Base-by-base conservation (phyloP, 2,329 filamentous ascomycete genomes). In the Cladorrhinum sp. region DNA sequence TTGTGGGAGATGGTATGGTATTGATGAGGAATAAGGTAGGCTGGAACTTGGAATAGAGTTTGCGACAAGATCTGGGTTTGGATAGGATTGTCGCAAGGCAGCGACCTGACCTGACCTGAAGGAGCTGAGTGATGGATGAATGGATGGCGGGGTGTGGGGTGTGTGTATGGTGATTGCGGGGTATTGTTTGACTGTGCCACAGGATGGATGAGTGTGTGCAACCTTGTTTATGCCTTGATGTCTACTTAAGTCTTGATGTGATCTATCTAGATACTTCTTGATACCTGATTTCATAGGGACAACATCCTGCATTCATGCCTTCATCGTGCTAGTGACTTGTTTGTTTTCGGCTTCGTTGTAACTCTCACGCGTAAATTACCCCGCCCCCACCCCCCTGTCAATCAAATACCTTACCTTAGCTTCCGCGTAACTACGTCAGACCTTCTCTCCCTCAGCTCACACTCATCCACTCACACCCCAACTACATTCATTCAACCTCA, bases 401-500 rank as follows among this genome's bases (percentile, higher is more conserved):
- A 7, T 42, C 16, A 42, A 42, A 42, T 42, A 42, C 36, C 42
- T 46, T 46, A 46, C n/a, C 42, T 46, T 46, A 46, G 42, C n/a
- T 46, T 16, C 42, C 16, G 3, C 6, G 42, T 3, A 57, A 21
- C 46, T 52, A 62, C 57, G 60, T 62, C 60, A 62, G 54, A 56
- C 54, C 33, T 16, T 55, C 33, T 55, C n/a, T 30, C 30, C 33
- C 53, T 55, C 30, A 48, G 12, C 36, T 21, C 42, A 46, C n/a
- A n/a, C 36, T 16, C 36, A 16, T n/a, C 42, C 7, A 46, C 42
- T 8, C 2, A 46, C 42, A 18, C 10, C 6, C 3, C n/a, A 7
- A 46, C n/a, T 16, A 20, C 18, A 18, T 12, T 24, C 30, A 46
- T 18, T 16, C 26, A 6, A 21, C 87, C 85, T 85, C 88, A 88